Conservation (phyloP, 2,329 filamentous ascomycete species). For the Trichoderma cornu-damae region DNA sequence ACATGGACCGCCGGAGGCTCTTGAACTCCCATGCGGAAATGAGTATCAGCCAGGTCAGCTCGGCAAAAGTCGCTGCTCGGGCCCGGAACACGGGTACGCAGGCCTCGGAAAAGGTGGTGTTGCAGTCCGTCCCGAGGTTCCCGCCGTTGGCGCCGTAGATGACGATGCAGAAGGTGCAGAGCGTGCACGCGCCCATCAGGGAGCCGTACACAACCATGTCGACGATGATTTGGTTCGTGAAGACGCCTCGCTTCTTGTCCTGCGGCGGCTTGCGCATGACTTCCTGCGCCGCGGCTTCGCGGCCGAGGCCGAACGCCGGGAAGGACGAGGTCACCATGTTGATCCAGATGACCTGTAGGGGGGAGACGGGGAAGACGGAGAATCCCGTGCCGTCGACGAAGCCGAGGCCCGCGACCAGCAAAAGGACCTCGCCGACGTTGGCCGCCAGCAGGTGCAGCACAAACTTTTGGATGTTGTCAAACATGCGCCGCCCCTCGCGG, state of each 20-base stretch:
- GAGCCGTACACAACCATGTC: conserved; percentile 77
- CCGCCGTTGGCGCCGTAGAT: conserved; percentile 53
- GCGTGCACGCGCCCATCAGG: conserved; percentile 67
- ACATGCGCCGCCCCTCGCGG: conserved; percentile 77
- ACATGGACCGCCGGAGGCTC: conserved; percentile 65
- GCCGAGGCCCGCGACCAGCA: conserved; percentile 72
- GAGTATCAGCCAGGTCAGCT: conserved; percentile 68
- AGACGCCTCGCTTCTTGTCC: conserved; percentile 61
- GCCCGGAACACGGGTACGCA: conserved; percentile 63
- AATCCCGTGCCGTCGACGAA: conserved; percentile 68
- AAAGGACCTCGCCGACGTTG: conserved; percentile 79
- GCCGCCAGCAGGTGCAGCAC: conserved; percentile 73
- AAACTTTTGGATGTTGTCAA: conserved; percentile 87
- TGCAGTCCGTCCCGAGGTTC: conserved; percentile 57
- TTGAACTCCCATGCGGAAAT: conserved; percentile 76
- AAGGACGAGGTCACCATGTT: conserved; percentile 89
- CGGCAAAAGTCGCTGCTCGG: conserved; percentile 67
- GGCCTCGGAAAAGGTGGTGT: conserved; percentile 49
- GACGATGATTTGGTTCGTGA: conserved; percentile 69
- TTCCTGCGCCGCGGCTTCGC: conserved; percentile 68
- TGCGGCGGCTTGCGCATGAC: conserved; percentile 79
- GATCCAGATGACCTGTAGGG: conserved; percentile 87
- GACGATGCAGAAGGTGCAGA: conserved; percentile 61
- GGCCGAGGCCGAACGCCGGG: conserved; percentile 81
- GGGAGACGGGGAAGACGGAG: conserved; percentile 80